Evolutionary conservation across 2,329 filamentous ascomycete species (phyloP), one percentile per base, ranked within the genome.

Genomic region (Pseudogymnoascus sp.): DNA sequence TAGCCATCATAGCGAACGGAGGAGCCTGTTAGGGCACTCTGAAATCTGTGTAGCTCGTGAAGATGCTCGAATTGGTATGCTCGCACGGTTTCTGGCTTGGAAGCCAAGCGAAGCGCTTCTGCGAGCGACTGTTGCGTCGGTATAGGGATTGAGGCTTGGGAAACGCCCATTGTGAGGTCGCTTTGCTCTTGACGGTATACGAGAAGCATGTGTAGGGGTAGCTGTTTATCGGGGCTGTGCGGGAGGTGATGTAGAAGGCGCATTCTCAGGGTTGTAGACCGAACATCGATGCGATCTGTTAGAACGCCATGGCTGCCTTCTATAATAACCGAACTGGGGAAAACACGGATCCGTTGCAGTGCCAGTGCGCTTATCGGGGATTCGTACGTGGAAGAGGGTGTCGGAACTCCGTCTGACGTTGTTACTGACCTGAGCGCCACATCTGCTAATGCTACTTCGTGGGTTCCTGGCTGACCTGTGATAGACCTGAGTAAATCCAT

Each of bases 251-350:
- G 39, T 42, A 16, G 39, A 18, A 42, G 39, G 16, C 39, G 79
- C 51, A 90, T 74, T 68, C 83, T 83, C 68, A 90, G 73, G 73
- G 90, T 87, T 16, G 87, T 87, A 7, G 86, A 86, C 1, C 81
- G 86, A 69, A 93, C 80, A 68, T 95, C 95, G 71, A 96, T 80
- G 31, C 91, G 84, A 75, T 96, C 91, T 1, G 89, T 89, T 10
- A 93, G 79, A 37, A 87, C 89, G 60, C 90, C 89, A 5, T 61
- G 26, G 68, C 87, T 85, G 67, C 88, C 89, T 62, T 90, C 85
- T 36, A 89, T 80, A 63, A 93, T 81, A 18, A 93, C 80, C 37
- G 77, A 68, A 82, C 83, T 70, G 93, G 88, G 0, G 90, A 89
- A 63, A 92, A 79, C 23, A 93, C 85, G 0, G 88, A 90, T 1